These are phyloP conservation scores for Penicillium decumbens DNA, from an alignment of 2,329 filamentous ascomycete species.

Conservation along the genomic window DNA sequence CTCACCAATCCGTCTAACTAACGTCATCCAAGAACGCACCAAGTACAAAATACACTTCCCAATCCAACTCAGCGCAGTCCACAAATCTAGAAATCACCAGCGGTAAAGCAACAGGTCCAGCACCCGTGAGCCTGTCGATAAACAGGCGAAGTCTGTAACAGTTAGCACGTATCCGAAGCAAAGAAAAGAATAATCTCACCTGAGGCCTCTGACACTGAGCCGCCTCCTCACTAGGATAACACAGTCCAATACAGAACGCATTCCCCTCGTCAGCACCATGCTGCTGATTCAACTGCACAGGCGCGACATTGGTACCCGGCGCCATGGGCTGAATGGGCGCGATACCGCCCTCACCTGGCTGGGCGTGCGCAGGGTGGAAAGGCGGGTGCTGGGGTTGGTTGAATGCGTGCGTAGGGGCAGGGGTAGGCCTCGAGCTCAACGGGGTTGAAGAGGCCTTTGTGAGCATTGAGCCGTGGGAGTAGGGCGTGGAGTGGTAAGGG, in stretches of 20 bases:
- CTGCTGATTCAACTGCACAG: not conserved
- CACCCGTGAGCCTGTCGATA: slow-evolving; percentile 1
- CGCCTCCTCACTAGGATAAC: slow-evolving; percentile 7
- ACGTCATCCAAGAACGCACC: not conserved
- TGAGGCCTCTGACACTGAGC: slow-evolving; percentile 11
- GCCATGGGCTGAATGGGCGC: slow-evolving; percentile 9
- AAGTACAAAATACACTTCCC: too few relatives aligned
- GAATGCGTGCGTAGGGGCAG: not conserved
- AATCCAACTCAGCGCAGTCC: too few relatives aligned
- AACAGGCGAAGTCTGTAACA: slow-evolving; percentile 6
- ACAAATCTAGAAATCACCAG: slow-evolving; percentile 6
- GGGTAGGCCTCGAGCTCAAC: not conserved
- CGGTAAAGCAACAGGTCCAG: slow-evolving; percentile 10
- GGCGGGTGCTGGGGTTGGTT: not conserved
- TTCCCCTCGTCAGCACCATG: slow-evolving; percentile 16
- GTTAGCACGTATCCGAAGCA: not conserved
- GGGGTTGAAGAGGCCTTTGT: not conserved
- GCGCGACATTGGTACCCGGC: slow-evolving; percentile 12
- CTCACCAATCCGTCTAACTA: not conserved
- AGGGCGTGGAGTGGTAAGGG: not conserved
- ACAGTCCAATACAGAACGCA: slow-evolving; percentile 16
- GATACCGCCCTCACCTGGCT: not conserved
- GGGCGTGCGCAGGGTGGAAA: not conserved
- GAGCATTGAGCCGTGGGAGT: not conserved
- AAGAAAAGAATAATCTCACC: slow-evolving; percentile 9